Percentiles rank a stretch among this genome's conserved stretches.
These are phyloP conservation scores for Dichotomocladium elegans DNA, from an alignment of 371 early-diverging fungal species.

Conservation along the genomic window DNA sequence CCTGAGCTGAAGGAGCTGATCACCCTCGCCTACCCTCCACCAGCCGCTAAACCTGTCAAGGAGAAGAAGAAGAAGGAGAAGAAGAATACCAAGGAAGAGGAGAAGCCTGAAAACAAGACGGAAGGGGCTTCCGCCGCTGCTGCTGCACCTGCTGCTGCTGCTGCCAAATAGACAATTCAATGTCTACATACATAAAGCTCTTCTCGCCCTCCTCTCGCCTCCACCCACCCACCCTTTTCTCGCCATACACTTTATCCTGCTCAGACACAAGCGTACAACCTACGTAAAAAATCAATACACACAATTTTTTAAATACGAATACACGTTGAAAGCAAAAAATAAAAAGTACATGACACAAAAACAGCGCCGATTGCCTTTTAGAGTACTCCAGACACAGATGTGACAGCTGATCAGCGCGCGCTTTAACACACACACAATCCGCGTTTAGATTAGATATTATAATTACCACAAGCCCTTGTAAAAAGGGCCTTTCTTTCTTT, in stretches of 20 bases:
- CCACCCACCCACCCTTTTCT: not conserved
- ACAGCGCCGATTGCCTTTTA: not conserved
- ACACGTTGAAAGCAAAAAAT: too few species aligned
- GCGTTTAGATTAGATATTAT: not conserved
- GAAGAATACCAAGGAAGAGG: slow-evolving; percentile 3
- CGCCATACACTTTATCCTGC: not conserved
- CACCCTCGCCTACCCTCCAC: slow-evolving; percentile 69
- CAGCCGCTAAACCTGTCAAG: slow-evolving; percentile 22
- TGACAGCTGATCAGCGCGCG: not conserved
- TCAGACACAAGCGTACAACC: not conserved
- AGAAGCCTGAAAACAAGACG: not conserved
- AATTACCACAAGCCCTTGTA: not conserved
- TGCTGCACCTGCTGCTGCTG: not conserved
- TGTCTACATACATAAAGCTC: not conserved
- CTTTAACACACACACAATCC: too few species aligned
- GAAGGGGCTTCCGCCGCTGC: not conserved
- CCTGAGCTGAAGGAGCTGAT: slow-evolving; percentile 64
- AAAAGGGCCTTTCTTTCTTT: not conserved
- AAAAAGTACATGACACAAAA: not conserved
- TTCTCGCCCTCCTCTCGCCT: too few species aligned
- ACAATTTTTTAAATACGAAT: not conserved
- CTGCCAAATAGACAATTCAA: not conserved
- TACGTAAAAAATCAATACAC: not conserved
- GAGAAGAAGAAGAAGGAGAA: slow-evolving; percentile 14
- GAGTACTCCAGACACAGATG: not conserved